Evolutionary conservation across 345 rosid genomes (phyloP), one percentile per base, ranked within the genome.

Genomic region (Lepidium didymum): DNA sequence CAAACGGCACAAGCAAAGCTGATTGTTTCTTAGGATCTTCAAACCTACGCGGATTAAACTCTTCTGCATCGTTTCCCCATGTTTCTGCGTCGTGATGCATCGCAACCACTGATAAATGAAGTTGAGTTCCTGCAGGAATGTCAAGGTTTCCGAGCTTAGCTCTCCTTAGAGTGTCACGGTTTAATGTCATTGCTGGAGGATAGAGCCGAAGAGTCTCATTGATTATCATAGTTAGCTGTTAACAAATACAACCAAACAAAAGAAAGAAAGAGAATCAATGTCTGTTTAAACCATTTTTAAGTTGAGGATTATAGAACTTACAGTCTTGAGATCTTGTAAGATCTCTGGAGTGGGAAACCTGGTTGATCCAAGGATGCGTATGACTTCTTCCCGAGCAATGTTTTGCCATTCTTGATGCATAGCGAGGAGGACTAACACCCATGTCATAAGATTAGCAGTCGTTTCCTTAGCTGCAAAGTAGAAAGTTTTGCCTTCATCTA

Each of bases 401-500:
- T 40, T 52, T 74, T 93, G 92, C 96, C 98, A 93, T 33, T 90
- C 91, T 44, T 83, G 97, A 69, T 92, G 79, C 75, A 73, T 37
- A n/a, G 92, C 90, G 12, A 93, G 70, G 18, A 84, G 87, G 0
- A 90, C 56, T 59, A 93, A 73, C 0, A 83, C 81, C 90, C 92
- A 88, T 10, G 90, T 84, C 75, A 93, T 69, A 27, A 85, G 85
- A 21, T 83, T 78, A 35, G 81, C 97, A 1, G 89, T 79, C 9
- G 97, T 93, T 72, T 93, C 96, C 31, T 90, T 90, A 36, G 94
- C 97, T 6, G 96, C 94, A 50, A 90, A 87, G 74, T 90, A 90
- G 68, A 93, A 87, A 5, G 94, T 90, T 72, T 93, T 87, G 83
- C 94, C 87, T 69, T 93, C 96, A 21, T 90, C 89, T 60, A 90